Conservation (phyloP, 2,329 filamentous ascomycete species). For the Elsinoe perseae region DNA sequence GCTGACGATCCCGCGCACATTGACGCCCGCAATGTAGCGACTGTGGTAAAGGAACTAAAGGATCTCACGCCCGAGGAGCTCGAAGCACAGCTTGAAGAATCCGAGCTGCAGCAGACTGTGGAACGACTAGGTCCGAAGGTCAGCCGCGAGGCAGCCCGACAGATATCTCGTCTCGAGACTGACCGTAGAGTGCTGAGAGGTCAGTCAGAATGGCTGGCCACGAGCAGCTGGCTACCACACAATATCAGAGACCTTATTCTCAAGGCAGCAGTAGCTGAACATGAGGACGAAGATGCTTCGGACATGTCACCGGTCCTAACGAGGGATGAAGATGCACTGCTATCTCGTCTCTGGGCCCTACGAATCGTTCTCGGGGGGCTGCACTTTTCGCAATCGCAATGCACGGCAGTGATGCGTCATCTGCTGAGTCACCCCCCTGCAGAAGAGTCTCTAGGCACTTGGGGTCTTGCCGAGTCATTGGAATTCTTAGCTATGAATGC, state of each 20-base stretch:
- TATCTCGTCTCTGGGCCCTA: constrained; percentile 75
- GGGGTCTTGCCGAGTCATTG: constrained; percentile 79
- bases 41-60: constrained; percentile 32
- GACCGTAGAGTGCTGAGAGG: constrained; percentile 74
- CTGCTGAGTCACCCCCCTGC: constrained; percentile 58
- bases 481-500: constrained; percentile 86
- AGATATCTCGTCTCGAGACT: constrained; percentile 70
- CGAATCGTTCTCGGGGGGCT: constrained; percentile 62
- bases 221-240: constrained; percentile 69
- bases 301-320: neutral
- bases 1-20: constrained; percentile 19
- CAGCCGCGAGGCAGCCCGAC: constrained; percentile 68
- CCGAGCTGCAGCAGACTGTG: constrained; percentile 80
- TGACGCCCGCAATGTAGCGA: neutral
- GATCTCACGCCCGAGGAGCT: constrained; percentile 77
- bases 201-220: constrained; percentile 66
- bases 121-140: constrained; percentile 76
- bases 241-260: constrained; percentile 73
- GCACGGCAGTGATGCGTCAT: constrained; percentile 57
- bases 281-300: constrained; percentile 37
- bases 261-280: constrained; percentile 61
- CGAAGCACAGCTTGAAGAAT: constrained; percentile 78
- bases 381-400: constrained; percentile 57
- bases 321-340: constrained; percentile 62
- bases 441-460: constrained; percentile 51